Evolutionary conservation across 2,329 filamentous ascomycete species (phyloP), one percentile per base, ranked within the genome.

Genomic region (Elsinoe arachidis): DNA sequence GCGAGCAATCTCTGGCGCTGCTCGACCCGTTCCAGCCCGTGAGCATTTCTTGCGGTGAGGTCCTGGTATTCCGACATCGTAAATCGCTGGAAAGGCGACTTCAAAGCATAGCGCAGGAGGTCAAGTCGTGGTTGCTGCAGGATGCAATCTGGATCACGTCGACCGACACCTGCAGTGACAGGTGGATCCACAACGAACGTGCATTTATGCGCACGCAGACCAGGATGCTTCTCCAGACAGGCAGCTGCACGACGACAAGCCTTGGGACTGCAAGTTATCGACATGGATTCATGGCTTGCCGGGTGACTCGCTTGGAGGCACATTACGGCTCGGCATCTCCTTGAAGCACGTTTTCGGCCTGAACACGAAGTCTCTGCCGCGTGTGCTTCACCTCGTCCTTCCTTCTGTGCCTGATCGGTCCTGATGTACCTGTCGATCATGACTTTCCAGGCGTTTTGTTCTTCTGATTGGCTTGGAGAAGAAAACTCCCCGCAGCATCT

Each of bases 381-480:
- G n/a, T 46, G 14, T 34, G 34, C 34, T 53, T 11, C 33, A 38
- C 33, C 33, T 23, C 49, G 39, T 21, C n/a, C 41, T 46, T 26
- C 19, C 49, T 23, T 39, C 26, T 21, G 14, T 12, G 23, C 26
- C 23, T 51, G 26, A 39, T 39, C 17, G 37, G 17, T 39, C 33
- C 46, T 15, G n/a, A 23, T 26, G 49, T 53, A 39, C 49, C 49
- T 53, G 49, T 53, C 49, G 49, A 53, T 53, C 49, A 38, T 35
- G 15, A 26, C 15, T 53, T 15, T 12, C 3, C 14, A 23, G 33
- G 7, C 49, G 19, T 33, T 19, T 37, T 39, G 19, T 11, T 15
- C 3, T n/a, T 38, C 38, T 53, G 15, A 53, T 53, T 53, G 15
- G 49, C 15, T 35, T n/a, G 34, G 38, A 39, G 34, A 19, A 14